A percentile compares a stretch with the other conserved stretches of the same genome.
Conservation (phyloP, 139 green algal species). For the Ettlia oleoabundans region DNA sequence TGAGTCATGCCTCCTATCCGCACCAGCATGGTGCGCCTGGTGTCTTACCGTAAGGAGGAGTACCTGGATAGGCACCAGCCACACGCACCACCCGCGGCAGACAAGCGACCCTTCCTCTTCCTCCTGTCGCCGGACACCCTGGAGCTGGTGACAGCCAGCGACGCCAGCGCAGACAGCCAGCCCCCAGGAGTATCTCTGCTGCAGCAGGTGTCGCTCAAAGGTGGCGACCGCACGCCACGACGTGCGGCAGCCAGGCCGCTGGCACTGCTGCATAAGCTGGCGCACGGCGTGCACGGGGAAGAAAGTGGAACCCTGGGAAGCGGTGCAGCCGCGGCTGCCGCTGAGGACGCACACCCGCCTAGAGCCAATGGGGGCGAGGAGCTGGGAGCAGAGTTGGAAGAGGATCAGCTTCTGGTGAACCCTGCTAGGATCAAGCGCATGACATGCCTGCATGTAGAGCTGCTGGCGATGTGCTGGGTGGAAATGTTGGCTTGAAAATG, state of each 20-base stretch:
- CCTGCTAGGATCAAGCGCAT: no score
- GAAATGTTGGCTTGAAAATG: no score
- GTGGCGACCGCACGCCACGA: not conserved
- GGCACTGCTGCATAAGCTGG: conserved; percentile 25
- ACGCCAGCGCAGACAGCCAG: conserved; percentile 1
- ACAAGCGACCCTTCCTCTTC: conserved; percentile 14
- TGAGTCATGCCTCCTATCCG: conserved; percentile 10
- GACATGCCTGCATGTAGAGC: no score
- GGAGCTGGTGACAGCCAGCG: conserved; percentile 3
- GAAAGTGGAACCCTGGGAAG: not conserved
- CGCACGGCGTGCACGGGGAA: not conserved
- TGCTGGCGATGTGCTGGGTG: no score
- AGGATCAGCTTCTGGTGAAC: conserved; percentile 24
- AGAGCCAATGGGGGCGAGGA: not conserved
- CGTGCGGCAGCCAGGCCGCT: not conserved
- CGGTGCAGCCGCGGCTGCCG: no score
- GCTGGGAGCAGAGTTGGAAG: not conserved
- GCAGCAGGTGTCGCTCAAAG: not conserved
- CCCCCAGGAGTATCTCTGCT: not conserved
- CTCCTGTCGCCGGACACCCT: conserved; percentile 13
- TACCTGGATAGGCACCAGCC: conserved; percentile 13
- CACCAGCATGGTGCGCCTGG: not conserved
- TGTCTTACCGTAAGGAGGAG: conserved; percentile 17
- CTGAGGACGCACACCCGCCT: not conserved
- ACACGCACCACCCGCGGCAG: not conserved